These are phyloP conservation scores for Canavalia gladiata DNA, from an alignment of 306 rosid species.

Conservation along the genomic window DNA sequence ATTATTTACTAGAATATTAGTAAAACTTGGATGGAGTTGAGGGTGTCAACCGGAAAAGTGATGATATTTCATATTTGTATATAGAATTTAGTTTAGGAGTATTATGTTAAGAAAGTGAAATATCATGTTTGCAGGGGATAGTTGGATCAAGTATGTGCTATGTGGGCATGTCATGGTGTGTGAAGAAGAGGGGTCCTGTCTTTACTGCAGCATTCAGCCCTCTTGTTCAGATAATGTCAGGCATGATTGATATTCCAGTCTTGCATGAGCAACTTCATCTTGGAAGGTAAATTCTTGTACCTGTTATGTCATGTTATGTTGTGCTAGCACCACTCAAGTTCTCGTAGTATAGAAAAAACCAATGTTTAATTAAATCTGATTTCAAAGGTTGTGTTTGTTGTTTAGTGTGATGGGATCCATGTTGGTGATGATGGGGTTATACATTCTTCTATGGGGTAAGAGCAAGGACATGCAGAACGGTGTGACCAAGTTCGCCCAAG, in stretches of 20 bases:
- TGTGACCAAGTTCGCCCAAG: slow-evolving; percentile 46
- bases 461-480: slow-evolving; percentile 68
- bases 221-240: slow-evolving; percentile 86
- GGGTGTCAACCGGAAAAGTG: too few species aligned
- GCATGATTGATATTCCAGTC: slow-evolving; percentile 77
- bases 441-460: slow-evolving; percentile 93
- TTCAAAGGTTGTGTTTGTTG: not conserved
- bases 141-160: slow-evolving; percentile 83
- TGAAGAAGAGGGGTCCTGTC: slow-evolving; percentile 92
- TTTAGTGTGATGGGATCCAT: slow-evolving; percentile 78
- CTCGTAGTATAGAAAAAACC: not conserved
- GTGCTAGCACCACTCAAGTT: too few species aligned
- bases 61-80: too few species aligned
- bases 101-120: slow-evolving; percentile 21
- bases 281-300: slow-evolving; percentile 58
- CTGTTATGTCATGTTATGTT: too few species aligned
- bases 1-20: too few species aligned
- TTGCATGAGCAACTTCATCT: slow-evolving; percentile 80
- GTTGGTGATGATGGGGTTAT: slow-evolving; percentile 77
- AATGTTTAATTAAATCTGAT: not conserved
- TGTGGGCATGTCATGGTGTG: slow-evolving; percentile 98
- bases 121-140: slow-evolving; percentile 68
- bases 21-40: slow-evolving; percentile 46
- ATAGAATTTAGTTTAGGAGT: too few species aligned
- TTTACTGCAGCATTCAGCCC: slow-evolving; percentile 95